Percentiles rank a stretch among this genome's conserved stretches.
These are phyloP conservation scores for Ophiostoma himal-ulmi DNA, from an alignment of 2,329 filamentous ascomycete genomes.

Conservation along the genomic window DNA sequence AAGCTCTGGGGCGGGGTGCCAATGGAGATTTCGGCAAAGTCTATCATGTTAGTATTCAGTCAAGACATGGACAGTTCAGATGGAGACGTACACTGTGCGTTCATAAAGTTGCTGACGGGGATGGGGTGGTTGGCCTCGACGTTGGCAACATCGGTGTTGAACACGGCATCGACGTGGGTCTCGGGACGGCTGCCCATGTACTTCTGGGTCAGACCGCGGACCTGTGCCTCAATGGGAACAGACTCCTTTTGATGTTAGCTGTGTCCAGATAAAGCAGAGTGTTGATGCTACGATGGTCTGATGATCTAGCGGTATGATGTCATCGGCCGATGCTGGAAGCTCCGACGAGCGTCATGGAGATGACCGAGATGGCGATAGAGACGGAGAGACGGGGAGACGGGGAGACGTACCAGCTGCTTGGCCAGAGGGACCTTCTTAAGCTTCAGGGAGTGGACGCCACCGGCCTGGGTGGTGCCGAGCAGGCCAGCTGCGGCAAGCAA, in stretches of 20 bases:
- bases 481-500: slow-evolving; percentile 68
- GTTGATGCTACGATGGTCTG: no score
- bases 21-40: slow-evolving; percentile 94
- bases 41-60: slow-evolving; percentile 40
- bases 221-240: slow-evolving; percentile 73
- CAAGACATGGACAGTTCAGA: background rate
- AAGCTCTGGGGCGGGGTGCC: slow-evolving; percentile 89
- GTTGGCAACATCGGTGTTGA: slow-evolving; percentile 66
- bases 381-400: no score
- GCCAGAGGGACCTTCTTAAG: slow-evolving; percentile 91
- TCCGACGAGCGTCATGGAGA: background rate
- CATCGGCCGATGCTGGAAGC: background rate
- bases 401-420: slow-evolving; percentile 73
- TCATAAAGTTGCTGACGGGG: slow-evolving; percentile 94
- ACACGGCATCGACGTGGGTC: slow-evolving; percentile 66
- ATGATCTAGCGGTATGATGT: slow-evolving; percentile 2
- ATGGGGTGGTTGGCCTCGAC: slow-evolving; percentile 68
- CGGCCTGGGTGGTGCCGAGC: slow-evolving; percentile 71
- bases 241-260: slow-evolving; percentile 52
- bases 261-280: background rate
- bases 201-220: slow-evolving; percentile 84
- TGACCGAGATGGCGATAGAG: background rate
- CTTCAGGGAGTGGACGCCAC: slow-evolving; percentile 87
- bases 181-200: slow-evolving; percentile 80
- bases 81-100: slow-evolving; percentile 79